Evolutionary conservation across 2,329 filamentous ascomycete genomes (phyloP).

Genomic region (Alternaria alternata): DNA sequence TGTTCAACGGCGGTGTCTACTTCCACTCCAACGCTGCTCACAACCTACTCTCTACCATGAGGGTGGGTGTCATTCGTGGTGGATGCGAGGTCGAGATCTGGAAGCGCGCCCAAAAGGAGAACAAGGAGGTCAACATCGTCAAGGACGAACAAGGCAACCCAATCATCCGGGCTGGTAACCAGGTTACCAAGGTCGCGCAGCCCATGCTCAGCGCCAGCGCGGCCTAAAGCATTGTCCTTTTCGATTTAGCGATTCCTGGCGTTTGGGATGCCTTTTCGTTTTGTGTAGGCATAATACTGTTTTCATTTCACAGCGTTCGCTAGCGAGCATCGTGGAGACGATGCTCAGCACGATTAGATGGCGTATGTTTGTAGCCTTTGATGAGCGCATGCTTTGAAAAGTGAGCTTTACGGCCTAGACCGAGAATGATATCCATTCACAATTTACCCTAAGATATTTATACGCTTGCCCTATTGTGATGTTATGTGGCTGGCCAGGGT

Average conservation of each 20-base stretch:
- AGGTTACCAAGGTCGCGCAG: constrained; percentile 83
- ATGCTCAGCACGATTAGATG: constrained; percentile 38
- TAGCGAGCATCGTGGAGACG: constrained; percentile 29
- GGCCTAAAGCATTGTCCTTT: constrained; percentile 61
- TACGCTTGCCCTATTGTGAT: neutral
- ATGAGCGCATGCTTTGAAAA: constrained; percentile 30
- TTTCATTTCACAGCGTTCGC: constrained; percentile 40
- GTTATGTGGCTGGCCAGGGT: neutral
- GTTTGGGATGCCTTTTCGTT: constrained; percentile 38
- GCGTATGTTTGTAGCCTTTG: constrained; percentile 39
- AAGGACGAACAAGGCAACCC: constrained; percentile 83
- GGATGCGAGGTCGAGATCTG: constrained; percentile 56
- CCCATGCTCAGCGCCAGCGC: constrained; percentile 85
- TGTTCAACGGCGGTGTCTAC: constrained; percentile 57
- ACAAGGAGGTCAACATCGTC: constrained; percentile 79
- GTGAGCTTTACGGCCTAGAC: constrained; percentile 28
- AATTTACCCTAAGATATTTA: neutral
- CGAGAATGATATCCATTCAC: constrained; percentile 31
- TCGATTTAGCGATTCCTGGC: constrained; percentile 43
- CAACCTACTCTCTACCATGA: constrained; percentile 55
- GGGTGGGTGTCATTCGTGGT: constrained; percentile 54
- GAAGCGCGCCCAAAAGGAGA: constrained; percentile 54
- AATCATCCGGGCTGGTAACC: constrained; percentile 84
- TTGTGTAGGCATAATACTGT: constrained; percentile 34
- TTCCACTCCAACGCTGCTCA: constrained; percentile 54